phyloP scores from a whole-genome alignment of 805 yeast genomes.

The Candida boleticola region DNA sequence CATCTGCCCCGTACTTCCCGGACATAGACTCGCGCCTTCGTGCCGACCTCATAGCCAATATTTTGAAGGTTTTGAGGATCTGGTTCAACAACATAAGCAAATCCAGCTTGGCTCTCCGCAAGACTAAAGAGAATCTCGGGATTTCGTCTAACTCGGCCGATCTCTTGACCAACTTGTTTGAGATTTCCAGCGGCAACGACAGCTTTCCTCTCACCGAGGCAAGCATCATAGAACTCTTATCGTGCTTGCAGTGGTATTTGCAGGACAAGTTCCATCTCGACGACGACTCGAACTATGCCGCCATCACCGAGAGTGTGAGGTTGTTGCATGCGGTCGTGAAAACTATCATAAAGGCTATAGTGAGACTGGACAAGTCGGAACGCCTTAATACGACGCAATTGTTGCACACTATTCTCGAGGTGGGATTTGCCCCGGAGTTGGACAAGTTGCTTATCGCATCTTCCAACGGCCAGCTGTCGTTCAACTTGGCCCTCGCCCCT shows the following conservation, averaged over 20 bases:
- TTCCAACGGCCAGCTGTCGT: not conserved
- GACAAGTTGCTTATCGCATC: conserved; percentile 11
- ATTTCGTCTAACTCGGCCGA: conserved; percentile 4
- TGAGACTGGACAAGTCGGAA: not conserved
- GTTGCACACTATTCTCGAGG: conserved; percentile 13
- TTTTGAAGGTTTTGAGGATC: conserved; percentile 19
- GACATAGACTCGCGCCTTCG: conserved; percentile 21
- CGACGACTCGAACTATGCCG: not conserved
- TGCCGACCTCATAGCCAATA: conserved; percentile 20
- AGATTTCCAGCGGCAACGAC: not conserved
- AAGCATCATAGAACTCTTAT: conserved; percentile 16
- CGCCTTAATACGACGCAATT: not conserved
- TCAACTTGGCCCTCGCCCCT: not conserved
- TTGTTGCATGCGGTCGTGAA: conserved; percentile 25
- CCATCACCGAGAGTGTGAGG: conserved; percentile 25
- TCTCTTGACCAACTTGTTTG: not conserved
- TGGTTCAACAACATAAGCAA: conserved; percentile 19
- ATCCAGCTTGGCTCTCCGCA: conserved; percentile 5
- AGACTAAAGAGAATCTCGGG: conserved; percentile 5
- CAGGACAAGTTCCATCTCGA: conserved; percentile 9
- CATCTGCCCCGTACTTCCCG: conserved; percentile 7
- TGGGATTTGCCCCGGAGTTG: conserved; percentile 19
- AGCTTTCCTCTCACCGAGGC: not conserved
- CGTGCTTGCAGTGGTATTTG: conserved; percentile 16
- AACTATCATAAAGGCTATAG: conserved; percentile 15